Percentiles rank a stretch among this genome's conserved stretches.
phyloP scores from a whole-genome alignment of 345 rosid genomes.

The Carallia pectinifolia region DNA sequence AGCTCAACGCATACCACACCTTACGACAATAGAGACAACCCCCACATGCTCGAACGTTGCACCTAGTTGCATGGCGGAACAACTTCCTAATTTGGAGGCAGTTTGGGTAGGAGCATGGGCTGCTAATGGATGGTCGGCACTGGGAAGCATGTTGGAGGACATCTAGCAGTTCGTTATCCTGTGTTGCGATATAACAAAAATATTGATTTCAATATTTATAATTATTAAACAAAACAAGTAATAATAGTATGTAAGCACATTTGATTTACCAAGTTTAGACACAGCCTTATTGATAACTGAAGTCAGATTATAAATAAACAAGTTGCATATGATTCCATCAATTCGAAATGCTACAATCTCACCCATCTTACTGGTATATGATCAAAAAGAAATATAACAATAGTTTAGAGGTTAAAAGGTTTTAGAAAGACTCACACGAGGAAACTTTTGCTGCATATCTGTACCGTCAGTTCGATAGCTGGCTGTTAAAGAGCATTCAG shows the following conservation, averaged over 20 bases:
- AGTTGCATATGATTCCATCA: not conserved
- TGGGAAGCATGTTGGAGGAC: conserved; percentile 42
- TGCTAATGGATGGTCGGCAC: conserved; percentile 18
- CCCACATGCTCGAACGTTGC: conserved; percentile 25
- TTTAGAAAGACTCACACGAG: conserved; percentile 5
- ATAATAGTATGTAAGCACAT: not conserved
- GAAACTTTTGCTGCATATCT: not conserved
- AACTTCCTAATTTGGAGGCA: conserved; percentile 33
- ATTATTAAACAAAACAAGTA: not conserved
- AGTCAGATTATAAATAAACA: not conserved
- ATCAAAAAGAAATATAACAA: not conserved
- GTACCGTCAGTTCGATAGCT: conserved; percentile 2
- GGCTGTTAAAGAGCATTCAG: conserved; percentile 17
- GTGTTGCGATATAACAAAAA: conserved; percentile 12
- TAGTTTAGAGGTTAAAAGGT: not conserved
- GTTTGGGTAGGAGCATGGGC: conserved; percentile 36
- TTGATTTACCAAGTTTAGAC: not conserved
- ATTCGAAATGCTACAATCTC: not conserved
- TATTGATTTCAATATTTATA: not conserved
- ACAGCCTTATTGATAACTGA: not conserved
- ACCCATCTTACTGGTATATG: not conserved
- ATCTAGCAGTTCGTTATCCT: conserved; percentile 25
- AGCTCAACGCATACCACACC: conserved; percentile 21
- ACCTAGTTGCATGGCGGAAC: conserved; percentile 35
- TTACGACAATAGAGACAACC: conserved; percentile 32